Evolutionary conservation across 371 early-diverging fungal species (phyloP), one percentile per base, ranked within the genome.

Genomic region (Apophysomyces variabilis): DNA sequence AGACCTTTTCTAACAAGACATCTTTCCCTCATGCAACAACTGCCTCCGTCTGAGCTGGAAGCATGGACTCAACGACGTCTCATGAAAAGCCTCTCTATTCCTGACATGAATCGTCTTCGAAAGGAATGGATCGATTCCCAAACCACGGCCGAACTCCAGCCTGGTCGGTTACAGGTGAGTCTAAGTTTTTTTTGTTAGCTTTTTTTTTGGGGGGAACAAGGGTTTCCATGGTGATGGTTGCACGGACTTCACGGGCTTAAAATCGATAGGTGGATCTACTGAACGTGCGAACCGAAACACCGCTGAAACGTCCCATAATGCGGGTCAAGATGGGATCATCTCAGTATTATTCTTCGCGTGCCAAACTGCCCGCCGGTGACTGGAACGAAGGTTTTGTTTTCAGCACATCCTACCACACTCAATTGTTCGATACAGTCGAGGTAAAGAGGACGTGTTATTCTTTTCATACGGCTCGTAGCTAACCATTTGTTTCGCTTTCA

Each of bases 371-470:
- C 3, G 75, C 72, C 12, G 82, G 82, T 12, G 76, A 82, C 46
- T 82, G 82, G 82, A 82, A 82, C 45, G 82, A 80, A 72, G 80
- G 80, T 8, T 80, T 80, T 38, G 38, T 77, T 1, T 80, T 80
- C 61, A 67, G 70, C 7, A 67, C 77, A n/a, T 76, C 80, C 4
- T 80, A 74, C 57, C 80, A 80, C 45, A 71, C 75, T 4, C 80
- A 80, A 57, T 60, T 80, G 41, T 80, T 80, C 66, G 76, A 80
- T 74, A 82, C 77, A 11, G 69, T 82, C 35, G 82, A 82, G 67
- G 82, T 77, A 73, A 38, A 57, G 26, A 32, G 13, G 8, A n/a
- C 18, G 38, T 14, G 26, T 14, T 65, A 39, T 14, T 7, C 36
- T 5, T 26, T 26, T 26, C 3, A 26, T 26, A 26, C 3, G 32